Evolutionary conservation across 202 grass and related monocot species (phyloP).

Genomic region (Hordeum pubiflorum): DNA sequence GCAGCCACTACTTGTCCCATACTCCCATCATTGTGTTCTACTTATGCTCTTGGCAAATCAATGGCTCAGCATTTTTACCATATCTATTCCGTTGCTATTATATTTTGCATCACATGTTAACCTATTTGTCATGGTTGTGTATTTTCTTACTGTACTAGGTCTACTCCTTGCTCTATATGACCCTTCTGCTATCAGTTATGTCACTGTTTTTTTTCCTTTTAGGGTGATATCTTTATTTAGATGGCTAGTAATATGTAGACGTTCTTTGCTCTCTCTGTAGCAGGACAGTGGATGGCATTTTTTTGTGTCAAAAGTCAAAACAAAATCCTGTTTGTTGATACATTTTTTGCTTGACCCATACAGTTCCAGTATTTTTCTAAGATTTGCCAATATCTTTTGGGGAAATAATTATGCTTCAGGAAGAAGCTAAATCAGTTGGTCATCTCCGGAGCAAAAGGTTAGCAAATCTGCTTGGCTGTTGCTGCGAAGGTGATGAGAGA

Average conservation of each 20-base stretch:
- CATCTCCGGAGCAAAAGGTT: slow-evolving; percentile 82
- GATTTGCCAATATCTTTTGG: background rate
- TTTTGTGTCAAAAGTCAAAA: background rate
- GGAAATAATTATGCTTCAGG: slow-evolving; percentile 47
- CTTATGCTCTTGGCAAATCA: background rate
- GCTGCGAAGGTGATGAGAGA: slow-evolving; percentile 93
- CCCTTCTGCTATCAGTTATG: background rate
- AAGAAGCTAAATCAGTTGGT: slow-evolving; percentile 87
- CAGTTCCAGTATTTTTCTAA: background rate
- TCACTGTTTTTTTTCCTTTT: background rate
- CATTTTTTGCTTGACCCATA: background rate
- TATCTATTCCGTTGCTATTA: background rate
- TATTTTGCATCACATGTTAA: background rate
- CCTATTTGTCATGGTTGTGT: background rate
- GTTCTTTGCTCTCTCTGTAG: background rate
- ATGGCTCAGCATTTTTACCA: background rate
- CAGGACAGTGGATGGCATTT: background rate
- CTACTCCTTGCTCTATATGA: background rate
- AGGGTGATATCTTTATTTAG: background rate
- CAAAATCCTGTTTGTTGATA: background rate
- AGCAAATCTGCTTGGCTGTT: slow-evolving; percentile 89
- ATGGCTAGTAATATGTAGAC: background rate
- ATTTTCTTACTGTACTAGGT: background rate
- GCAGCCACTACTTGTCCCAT: slow-evolving; percentile 7
- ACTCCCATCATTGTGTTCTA: slow-evolving; percentile 18